phyloP scores from a whole-genome alignment of 192 early-diverging fungal genomes.

The Allomyces macrogynus region DNA sequence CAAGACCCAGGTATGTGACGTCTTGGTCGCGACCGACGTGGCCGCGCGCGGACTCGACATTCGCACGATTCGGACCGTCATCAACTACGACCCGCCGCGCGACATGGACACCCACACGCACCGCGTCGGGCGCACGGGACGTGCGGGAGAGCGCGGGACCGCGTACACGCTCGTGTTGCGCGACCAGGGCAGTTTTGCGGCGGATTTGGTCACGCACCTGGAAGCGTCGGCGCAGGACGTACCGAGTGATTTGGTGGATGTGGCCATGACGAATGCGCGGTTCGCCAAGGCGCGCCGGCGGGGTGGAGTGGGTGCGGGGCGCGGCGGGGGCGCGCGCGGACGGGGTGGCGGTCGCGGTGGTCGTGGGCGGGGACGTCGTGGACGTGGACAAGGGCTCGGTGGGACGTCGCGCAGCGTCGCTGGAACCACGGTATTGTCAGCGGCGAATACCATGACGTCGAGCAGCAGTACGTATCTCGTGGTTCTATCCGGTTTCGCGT shows the following conservation, averaged over 20 bases:
- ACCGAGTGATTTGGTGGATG: constrained; percentile 15
- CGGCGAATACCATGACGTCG: no score
- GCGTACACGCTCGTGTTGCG: constrained; percentile 37
- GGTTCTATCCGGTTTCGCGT: neutral
- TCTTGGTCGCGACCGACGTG: constrained; percentile 45
- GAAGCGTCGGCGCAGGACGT: constrained; percentile 30
- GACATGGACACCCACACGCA: constrained; percentile 75
- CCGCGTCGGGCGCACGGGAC: constrained; percentile 48
- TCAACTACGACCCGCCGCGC: constrained; percentile 60
- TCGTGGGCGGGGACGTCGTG: neutral
- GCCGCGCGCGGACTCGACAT: constrained; percentile 68
- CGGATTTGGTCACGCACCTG: constrained; percentile 36
- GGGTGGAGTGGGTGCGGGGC: neutral
- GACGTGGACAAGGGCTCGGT: neutral
- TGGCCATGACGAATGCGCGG: constrained; percentile 15
- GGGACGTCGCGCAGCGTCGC: neutral
- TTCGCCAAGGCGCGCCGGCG: neutral
- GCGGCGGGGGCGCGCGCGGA: neutral
- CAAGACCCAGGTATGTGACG: constrained; percentile 30
- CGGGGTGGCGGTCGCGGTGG: neutral
- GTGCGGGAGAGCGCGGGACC: constrained; percentile 47
- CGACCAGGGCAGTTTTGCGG: constrained; percentile 45
- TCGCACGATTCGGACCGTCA: constrained; percentile 44
- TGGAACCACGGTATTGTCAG: no score
- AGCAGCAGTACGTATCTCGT: no score